phyloP scores from a whole-genome alignment of 2,329 filamentous ascomycete genomes.

The Rhytidhysteron rufulum region DNA sequence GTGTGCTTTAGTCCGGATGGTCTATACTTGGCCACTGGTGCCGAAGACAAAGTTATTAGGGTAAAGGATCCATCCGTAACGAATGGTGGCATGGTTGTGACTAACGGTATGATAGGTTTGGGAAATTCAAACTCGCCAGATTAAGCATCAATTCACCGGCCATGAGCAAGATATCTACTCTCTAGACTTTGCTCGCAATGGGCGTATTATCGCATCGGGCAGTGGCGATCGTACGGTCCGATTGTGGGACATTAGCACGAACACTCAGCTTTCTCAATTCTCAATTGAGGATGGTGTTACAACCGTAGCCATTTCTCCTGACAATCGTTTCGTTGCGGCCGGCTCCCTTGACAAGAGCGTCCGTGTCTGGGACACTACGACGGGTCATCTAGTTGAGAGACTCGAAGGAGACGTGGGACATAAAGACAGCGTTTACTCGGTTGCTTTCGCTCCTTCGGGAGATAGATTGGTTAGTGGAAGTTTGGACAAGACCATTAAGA shows the following conservation, averaged over 20 bases:
- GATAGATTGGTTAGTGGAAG: slow-evolving; percentile 91
- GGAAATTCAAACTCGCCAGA: slow-evolving; percentile 81
- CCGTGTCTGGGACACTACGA: slow-evolving; percentile 89
- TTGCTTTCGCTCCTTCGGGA: slow-evolving; percentile 91
- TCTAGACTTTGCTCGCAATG: slow-evolving; percentile 89
- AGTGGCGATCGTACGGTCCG: slow-evolving; percentile 92
- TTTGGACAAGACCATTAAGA: slow-evolving; percentile 97
- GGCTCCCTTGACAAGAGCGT: slow-evolving; percentile 97
- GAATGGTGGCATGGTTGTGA: not conserved
- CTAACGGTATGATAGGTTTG: slow-evolving; percentile 63
- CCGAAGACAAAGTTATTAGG: slow-evolving; percentile 94
- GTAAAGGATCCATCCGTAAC: slow-evolving; percentile 55
- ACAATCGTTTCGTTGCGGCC: slow-evolving; percentile 89
- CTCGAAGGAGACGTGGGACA: slow-evolving; percentile 91
- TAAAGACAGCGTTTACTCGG: slow-evolving; percentile 94
- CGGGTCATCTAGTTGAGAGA: slow-evolving; percentile 81
- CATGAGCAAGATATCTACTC: slow-evolving; percentile 99
- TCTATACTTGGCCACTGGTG: slow-evolving; percentile 88
- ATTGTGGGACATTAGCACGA: slow-evolving; percentile 90
- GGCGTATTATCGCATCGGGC: slow-evolving; percentile 89
- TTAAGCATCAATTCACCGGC: slow-evolving; percentile 90
- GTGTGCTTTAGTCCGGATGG: slow-evolving; percentile 99
- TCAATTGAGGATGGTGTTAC: slow-evolving; percentile 96
- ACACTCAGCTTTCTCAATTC: slow-evolving; percentile 76
- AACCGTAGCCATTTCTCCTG: slow-evolving; percentile 93